Evolutionary conservation across 1,284 basidiomycete genomes (phyloP), one percentile per base, ranked within the genome.

Genomic region (Ganoderma leucocontextum): DNA sequence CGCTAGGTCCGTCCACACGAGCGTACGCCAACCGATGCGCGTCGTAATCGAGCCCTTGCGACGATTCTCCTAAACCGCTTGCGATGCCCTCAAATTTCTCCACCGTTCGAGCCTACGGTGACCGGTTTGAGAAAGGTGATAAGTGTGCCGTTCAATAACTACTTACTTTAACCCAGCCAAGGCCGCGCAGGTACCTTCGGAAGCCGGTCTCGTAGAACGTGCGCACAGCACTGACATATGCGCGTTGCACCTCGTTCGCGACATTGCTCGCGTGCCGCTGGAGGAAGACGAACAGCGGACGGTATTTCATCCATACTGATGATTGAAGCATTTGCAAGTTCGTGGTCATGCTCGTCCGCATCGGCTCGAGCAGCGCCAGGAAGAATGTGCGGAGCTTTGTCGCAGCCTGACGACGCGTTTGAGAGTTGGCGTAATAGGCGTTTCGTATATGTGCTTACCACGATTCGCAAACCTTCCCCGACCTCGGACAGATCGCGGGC

Each of bases 141-240:
- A 10, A 17, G 7, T 25, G 12, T 9, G 8, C 12, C n/a, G 13
- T 52, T 17, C 8, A 12, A 55, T 10, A 7, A 22, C 65, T 63
- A 22, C 65, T 63, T 61, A 93, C 91, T 85, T 93, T 93, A 59
- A 98, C 86, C 80, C 85, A 89, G 33, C 90, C 88, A 58, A 99
- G 82, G 74, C 91, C 92, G 39, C 98, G 85, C 36, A 91, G 87
- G 78, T 99, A 99, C 60, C 98, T 84, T 68, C 98, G 84, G 77
- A 99, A 97, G 0, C 93, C 95, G 19, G 98, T 99, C 81, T 99
- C 98, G 72, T 96, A 99, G 79, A 98, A 99, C 22, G 95, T 88
- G 25, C 96, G 88, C 4, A 95, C 93, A 13, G 94, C 90, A 57
- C 88, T 88, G 39, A 94, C 83, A 78, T 99, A 99, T 4, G 94